Conservation (phyloP, 2,329 filamentous ascomycete species). For the Neoscytalidium dimidiatum region DNA sequence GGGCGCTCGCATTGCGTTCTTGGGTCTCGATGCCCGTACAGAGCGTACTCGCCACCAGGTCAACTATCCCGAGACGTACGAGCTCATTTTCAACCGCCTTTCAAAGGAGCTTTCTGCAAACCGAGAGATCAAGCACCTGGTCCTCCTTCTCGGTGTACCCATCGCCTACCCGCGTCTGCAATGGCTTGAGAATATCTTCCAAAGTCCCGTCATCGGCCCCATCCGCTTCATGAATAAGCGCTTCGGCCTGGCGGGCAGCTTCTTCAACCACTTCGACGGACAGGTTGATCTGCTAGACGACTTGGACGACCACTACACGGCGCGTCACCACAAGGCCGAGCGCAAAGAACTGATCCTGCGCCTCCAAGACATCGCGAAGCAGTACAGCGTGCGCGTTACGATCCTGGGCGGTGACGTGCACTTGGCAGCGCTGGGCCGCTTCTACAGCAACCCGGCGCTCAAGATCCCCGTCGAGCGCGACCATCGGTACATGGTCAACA, state of each 20-base stretch:
- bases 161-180: conserved; percentile 75
- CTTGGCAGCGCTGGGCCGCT: conserved; percentile 63
- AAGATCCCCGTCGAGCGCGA: conserved; percentile 59
- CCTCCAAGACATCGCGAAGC: conserved; percentile 60
- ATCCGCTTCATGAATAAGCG: conserved; percentile 88
- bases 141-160: conserved; percentile 68
- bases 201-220: conserved; percentile 82
- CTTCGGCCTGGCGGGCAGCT: conserved; percentile 79
- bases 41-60: conserved; percentile 88
- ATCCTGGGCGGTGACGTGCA: conserved; percentile 68
- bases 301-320: conserved; percentile 77
- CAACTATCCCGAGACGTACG: conserved; percentile 73
- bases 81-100: conserved; percentile 60
- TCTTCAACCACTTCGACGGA: conserved; percentile 95
- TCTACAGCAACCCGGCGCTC: conserved; percentile 63
- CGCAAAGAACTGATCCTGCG: conserved; percentile 70
- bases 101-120: conserved; percentile 54
- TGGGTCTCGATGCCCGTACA: conserved; percentile 62
- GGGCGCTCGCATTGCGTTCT: conserved; percentile 64
- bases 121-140: conserved; percentile 62
- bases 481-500: conserved; percentile 65
- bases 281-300: conserved; percentile 66
- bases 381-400: conserved; percentile 59
- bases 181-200: conserved; percentile 94
- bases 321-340: conserved; percentile 87